Percentiles rank a stretch among this genome's conserved stretches.
Evolutionary conservation across 768 basidiomycete species (phyloP).

Genomic region (Ramaria sp.): DNA sequence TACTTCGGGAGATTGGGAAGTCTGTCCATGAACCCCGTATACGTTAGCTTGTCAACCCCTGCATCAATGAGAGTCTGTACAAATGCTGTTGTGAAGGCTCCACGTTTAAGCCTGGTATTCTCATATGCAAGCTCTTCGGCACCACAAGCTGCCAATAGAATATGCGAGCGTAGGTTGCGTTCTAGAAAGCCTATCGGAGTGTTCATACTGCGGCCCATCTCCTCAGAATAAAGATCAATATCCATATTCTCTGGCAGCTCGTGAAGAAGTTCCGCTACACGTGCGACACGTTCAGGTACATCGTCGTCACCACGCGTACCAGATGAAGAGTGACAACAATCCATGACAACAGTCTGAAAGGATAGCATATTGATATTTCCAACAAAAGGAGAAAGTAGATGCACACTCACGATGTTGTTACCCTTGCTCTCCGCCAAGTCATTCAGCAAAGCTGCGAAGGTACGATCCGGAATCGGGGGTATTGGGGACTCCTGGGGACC

Average conservation of each 20-base stretch:
- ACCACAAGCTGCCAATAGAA: constrained; percentile 33
- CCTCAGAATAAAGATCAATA: not conserved
- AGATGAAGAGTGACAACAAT: constrained; percentile 34
- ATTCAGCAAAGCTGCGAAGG: constrained; percentile 27
- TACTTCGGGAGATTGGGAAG: not conserved
- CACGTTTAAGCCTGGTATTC: constrained; percentile 14
- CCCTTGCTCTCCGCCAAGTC: constrained; percentile 29
- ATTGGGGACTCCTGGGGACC: constrained; percentile 12
- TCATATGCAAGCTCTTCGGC: constrained; percentile 25
- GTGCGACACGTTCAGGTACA: not conserved
- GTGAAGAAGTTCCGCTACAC: not conserved
- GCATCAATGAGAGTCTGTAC: constrained; percentile 17
- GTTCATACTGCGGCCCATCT: not conserved
- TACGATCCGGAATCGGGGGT: constrained; percentile 33
- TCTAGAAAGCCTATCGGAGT: not conserved
- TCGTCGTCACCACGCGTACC: constrained; percentile 17
- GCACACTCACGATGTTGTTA: constrained; percentile 30
- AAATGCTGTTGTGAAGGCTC: constrained; percentile 23
- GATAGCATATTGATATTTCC: not conserved
- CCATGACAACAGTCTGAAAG: constrained; percentile 33
- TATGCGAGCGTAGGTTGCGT: not conserved
- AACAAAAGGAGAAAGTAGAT: not conserved
- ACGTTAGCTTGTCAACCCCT: constrained; percentile 20
- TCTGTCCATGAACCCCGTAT: constrained; percentile 21
- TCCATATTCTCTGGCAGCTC: not conserved